Evolutionary conservation across 2,329 filamentous ascomycete species (phyloP).

Genomic region (Pyrenophora seminiperda): DNA sequence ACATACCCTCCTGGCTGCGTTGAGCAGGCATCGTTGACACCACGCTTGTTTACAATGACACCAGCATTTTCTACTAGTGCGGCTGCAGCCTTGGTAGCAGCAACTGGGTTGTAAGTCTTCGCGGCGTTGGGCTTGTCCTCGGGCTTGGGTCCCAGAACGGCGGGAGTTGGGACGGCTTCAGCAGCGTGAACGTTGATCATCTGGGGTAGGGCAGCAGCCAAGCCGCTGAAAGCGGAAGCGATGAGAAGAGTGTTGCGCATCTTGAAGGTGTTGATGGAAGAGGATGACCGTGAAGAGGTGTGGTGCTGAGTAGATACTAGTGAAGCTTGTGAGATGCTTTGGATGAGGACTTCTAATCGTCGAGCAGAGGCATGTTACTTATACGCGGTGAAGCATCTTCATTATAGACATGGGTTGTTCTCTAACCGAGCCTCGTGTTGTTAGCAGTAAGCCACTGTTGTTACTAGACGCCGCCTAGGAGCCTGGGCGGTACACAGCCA

Average conservation of each 20-base stretch:
- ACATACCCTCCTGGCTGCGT: conserved; percentile 24
- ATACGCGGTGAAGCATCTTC: conserved; percentile 6
- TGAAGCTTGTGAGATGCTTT: conserved; percentile 11
- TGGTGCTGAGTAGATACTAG: conserved; percentile 2
- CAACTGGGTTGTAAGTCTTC: conserved; percentile 1
- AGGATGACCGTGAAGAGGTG: conserved; percentile 11
- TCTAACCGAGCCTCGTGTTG: conserved; percentile 3
- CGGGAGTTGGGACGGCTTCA: conserved; percentile 36
- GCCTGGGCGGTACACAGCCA: conserved; percentile 1
- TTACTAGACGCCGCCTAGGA: conserved; percentile 3
- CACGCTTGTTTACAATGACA: conserved; percentile 16
- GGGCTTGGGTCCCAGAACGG: conserved; percentile 36
- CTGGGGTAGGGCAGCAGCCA: conserved; percentile 31
- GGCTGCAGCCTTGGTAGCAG: conserved; percentile 16
- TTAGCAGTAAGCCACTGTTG: conserved; percentile 12
- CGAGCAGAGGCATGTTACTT: conserved; percentile 22
- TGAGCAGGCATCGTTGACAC: conserved; percentile 11
- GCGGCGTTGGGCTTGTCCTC: conserved; percentile 8
- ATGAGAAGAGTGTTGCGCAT: conserved; percentile 32
- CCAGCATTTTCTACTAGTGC: conserved; percentile 15
- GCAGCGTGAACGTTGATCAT: conserved; percentile 48
- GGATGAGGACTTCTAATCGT: conserved; percentile 17
- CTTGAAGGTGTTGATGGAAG: conserved; percentile 14
- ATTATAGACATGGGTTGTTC: conserved; percentile 4
- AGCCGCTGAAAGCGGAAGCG: conserved; percentile 19